Evolutionary conservation across 2,329 filamentous ascomycete species (phyloP), one percentile per base, ranked within the genome.

Genomic region (Scortechinia acanthostroma): DNA sequence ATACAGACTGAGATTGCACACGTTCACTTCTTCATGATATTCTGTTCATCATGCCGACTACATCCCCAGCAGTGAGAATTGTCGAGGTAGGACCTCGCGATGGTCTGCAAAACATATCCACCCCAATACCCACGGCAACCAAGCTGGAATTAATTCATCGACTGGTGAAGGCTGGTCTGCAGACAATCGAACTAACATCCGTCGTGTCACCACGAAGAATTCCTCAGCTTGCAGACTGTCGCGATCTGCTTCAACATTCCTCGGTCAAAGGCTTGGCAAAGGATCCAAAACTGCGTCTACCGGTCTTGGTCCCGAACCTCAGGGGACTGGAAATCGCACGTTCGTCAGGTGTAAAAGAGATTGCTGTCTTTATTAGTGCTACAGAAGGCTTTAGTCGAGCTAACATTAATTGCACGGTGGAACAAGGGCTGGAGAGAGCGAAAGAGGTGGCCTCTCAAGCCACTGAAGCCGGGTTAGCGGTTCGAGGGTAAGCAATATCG

Each of bases 171-270:
- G 85, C 86, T 1, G 88, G 88, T 0, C 60, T 93, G 35, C 67
- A 69, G 4, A 81, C 81, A 2, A 91, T 94, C 49, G 88, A 94
- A 61, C 82, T 86, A 16, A 89, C 88, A 1, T 87, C 86, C 1
- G 89, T 94, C 56, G 88, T 94, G 6, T 78, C 85, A 42, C 86
- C 88, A 1, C 89, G 87, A 76, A 91, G 86, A 77, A 83, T 91
- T 43, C 88, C 89, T 2, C 46, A 88, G 83, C 91, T 91, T 87
- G 82, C 83, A 51, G 85, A 87, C 55, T 91, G 88, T 2, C 76
- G 77, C 57, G 74, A 86, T 33, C 87, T 93, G 42, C 74, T 93
- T 46, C 66, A 84, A 50, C n/a, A n/a, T n/a, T n/a, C n/a, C n/a
- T n/a, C n/a, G n/a, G 78, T 87, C 54, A 68, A 90, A 45, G 70